Conservation (phyloP, 192 early-diverging fungal genomes). For the Geranomyces michiganensis region DNA sequence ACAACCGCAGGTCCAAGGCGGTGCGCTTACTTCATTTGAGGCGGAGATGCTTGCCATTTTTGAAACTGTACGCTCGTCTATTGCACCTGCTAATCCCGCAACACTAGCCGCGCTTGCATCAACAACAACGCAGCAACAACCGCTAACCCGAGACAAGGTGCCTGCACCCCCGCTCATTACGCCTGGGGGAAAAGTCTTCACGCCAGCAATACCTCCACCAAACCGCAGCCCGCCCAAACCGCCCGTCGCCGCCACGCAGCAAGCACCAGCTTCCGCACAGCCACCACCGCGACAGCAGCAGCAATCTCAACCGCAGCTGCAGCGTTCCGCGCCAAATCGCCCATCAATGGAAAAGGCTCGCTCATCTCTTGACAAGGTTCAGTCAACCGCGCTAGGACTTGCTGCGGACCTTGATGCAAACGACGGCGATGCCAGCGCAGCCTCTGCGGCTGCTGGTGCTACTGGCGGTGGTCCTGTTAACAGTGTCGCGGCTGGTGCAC, state of each 20-base stretch:
- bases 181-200: background rate
- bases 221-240: conserved; percentile 21
- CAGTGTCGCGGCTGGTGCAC: background rate
- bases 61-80: conserved; percentile 10
- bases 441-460: background rate
- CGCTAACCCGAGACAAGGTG: background rate
- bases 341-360: conserved; percentile 10
- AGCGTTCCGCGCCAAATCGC: background rate
- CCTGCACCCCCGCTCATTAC: background rate
- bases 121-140: background rate
- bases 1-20: background rate
- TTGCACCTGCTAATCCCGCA: background rate
- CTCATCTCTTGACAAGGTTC: background rate
- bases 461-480: background rate
- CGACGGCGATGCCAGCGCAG: background rate
- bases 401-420: background rate
- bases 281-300: background rate
- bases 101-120: background rate
- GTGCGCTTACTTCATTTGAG: conserved; percentile 4
- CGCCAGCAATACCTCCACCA: conserved; percentile 26
- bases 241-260: background rate
- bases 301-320: background rate
- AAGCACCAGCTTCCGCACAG: background rate
- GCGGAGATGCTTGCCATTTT: conserved; percentile 32
- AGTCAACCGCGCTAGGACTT: background rate